Evolutionary conservation across 2,329 filamentous ascomycete genomes (phyloP), one percentile per base, ranked within the genome.

Genomic region (Leptographium procerum): DNA sequence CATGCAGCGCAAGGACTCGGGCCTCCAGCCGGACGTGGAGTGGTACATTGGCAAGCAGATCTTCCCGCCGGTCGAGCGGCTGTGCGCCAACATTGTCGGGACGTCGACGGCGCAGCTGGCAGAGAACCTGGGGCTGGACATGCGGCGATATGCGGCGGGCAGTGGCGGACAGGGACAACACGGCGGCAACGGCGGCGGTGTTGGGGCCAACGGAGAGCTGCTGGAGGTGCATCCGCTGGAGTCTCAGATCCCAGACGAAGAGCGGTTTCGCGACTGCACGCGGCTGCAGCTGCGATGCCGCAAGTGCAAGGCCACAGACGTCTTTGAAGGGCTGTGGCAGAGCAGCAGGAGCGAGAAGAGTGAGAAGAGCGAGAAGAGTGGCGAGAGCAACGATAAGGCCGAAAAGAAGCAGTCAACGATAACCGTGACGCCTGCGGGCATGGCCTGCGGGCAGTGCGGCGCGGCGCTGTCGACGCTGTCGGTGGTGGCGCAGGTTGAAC

Each of bases 21-120:
- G 77, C 1, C 79, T 99, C 8, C 81, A 86, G 59, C 89, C 91
- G 2, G 94, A 99, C 68, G 82, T 96, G n/a, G 94, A 99, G 69
- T 97, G 91, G 82, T 99, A 99, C 71, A 83, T 99, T 45, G 87
- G 90, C 76, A 99, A 99, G 77, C 94, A 99, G 72, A 96, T 99
- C 60, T 90, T 99, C 73, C 94, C 94, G 13, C 94, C 94, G 0
- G 94, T 99, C 29, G 94, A 99, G 75, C 89, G 94, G 79, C 85
- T 99, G 26, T 99, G 94, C 70, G 94, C 92, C 61, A 96, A 95
- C 61, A 96, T 99, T 66, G 83, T 84, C 16, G 94, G 94, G 60
- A 99, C 94, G 1, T 95, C 96, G 62, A 88, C 92, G 9, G 84
- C 89, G 1, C 86, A 91, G 63, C 81, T 99, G 11, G 94, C 94